These are phyloP conservation scores for Calonectria montana DNA, from an alignment of 2,329 filamentous ascomycete species.

Conservation along the genomic window DNA sequence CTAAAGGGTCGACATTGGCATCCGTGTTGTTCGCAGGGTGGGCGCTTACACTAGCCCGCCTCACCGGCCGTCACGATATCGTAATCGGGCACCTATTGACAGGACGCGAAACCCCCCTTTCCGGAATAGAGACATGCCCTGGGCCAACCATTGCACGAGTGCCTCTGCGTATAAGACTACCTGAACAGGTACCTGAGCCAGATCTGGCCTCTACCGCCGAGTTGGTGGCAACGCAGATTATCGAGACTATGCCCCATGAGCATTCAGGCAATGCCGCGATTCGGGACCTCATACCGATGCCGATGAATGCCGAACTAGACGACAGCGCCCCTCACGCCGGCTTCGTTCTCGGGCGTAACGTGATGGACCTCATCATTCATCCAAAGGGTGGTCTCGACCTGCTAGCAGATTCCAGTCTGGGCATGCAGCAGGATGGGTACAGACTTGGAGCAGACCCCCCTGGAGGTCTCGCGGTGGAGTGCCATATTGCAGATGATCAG, in stretches of 20 bases:
- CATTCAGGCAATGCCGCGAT: neutral
- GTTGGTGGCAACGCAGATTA: neutral
- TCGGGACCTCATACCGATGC: neutral
- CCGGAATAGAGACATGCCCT: neutral
- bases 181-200: neutral
- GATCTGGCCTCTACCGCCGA: neutral
- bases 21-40: neutral
- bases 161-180: neutral
- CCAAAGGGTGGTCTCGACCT: neutral
- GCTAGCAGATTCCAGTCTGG: neutral
- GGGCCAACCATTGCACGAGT: neutral
- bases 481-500: neutral
- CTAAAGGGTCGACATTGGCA: neutral
- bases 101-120: neutral
- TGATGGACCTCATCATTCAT: neutral
- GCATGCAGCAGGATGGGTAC: neutral
- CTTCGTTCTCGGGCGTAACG: neutral
- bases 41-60: neutral
- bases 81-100: neutral
- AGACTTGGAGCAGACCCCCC: neutral
- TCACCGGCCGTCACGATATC: neutral
- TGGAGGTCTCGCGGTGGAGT: neutral
- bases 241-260: neutral
- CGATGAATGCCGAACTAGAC: neutral
- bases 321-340: neutral